phyloP scores from a whole-genome alignment of 2,329 filamentous ascomycete species.

The Neospermospora avenae region DNA sequence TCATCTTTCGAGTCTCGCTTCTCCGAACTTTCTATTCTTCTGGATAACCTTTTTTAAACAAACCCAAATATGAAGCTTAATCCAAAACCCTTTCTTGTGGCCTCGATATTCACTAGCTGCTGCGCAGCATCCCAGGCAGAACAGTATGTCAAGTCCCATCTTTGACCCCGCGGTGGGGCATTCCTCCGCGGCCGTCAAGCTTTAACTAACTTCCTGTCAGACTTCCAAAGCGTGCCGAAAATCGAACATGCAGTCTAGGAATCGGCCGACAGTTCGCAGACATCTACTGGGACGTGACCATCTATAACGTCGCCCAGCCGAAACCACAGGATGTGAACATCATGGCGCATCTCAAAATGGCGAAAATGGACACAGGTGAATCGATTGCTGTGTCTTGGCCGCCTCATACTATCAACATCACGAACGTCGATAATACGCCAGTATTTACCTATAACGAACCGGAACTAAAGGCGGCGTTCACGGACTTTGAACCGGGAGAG shows the following conservation, averaged over 20 bases:
- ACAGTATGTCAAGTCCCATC: background rate
- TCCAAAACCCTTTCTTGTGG: background rate
- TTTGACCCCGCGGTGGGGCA: slow-evolving; percentile 2
- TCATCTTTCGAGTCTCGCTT: background rate
- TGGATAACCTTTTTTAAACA: background rate
- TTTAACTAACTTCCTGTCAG: background rate
- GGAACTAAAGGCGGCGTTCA: slow-evolving; percentile 10
- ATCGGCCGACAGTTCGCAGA: slow-evolving; percentile 13
- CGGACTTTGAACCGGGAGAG: slow-evolving; percentile 8
- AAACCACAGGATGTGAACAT: slow-evolving; percentile 19
- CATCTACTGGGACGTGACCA: slow-evolving; percentile 17
- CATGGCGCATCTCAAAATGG: slow-evolving; percentile 9
- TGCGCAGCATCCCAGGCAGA: background rate
- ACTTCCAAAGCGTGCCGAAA: background rate
- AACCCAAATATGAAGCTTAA: background rate
- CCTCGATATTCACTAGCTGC: background rate
- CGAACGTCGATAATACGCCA: slow-evolving; percentile 22
- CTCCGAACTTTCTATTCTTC: background rate
- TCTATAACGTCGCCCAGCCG: slow-evolving; percentile 17
- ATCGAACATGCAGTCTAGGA: slow-evolving; percentile 14
- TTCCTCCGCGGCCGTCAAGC: background rate
- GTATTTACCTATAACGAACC: slow-evolving; percentile 15
- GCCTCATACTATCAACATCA: slow-evolving; percentile 14
- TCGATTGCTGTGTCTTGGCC: slow-evolving; percentile 12
- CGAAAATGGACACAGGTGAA: slow-evolving; percentile 19